phyloP scores from a whole-genome alignment of 129 eudicot species.

The Scalesia atractyloides region DNA sequence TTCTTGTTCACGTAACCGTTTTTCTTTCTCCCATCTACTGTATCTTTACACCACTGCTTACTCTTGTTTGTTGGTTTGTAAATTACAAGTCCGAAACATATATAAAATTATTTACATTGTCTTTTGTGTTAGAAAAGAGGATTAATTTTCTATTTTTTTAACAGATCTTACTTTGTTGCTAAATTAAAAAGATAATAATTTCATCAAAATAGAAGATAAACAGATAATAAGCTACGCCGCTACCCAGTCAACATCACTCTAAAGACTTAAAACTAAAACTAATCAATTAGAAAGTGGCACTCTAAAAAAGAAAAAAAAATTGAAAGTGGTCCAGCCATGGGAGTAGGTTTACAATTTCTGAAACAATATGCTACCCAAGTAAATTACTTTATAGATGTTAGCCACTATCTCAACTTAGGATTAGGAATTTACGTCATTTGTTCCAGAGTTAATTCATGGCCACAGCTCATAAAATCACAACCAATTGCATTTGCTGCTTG shows the following conservation, averaged over 20 bases:
- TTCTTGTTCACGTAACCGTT: too few species aligned
- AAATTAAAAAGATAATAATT: too few species aligned
- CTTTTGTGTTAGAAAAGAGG: too few species aligned
- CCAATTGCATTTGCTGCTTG: constrained; percentile 5
- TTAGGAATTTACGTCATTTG: neutral
- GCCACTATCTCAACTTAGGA: neutral
- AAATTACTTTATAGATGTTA: neutral
- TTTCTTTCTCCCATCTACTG: too few species aligned
- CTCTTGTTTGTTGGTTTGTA: too few species aligned
- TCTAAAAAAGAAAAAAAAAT: neutral
- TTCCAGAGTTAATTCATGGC: neutral
- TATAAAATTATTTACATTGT: too few species aligned
- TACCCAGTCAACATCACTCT: neutral
- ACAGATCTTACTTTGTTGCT: too few species aligned
- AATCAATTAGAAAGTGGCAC: neutral
- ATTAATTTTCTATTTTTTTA: too few species aligned
- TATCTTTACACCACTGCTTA: too few species aligned
- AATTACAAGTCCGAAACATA: too few species aligned
- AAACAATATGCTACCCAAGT: constrained; percentile 8
- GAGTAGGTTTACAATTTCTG: constrained; percentile 4
- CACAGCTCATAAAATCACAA: neutral
- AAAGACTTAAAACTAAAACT: neutral
- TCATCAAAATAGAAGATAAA: too few species aligned
- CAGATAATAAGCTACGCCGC: too few species aligned
- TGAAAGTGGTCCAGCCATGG: neutral